phyloP scores from a whole-genome alignment of 2,329 filamentous ascomycete genomes.

The Bipolaris oryzae region DNA sequence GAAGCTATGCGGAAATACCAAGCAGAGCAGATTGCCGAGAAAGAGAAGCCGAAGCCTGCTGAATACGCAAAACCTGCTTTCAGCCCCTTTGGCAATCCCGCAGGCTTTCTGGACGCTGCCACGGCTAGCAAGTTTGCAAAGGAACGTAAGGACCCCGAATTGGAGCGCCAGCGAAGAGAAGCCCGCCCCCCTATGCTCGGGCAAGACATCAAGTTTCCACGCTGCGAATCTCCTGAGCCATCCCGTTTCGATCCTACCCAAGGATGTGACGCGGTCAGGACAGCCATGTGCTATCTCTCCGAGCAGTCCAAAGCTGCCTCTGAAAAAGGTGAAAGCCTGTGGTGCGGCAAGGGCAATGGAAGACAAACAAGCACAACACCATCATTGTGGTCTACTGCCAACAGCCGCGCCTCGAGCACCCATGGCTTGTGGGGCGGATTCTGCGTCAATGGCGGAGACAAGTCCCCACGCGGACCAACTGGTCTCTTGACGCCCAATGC shows the following conservation, averaged over 20 bases:
- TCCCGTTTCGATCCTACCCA: conserved; percentile 84
- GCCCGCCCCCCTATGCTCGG: conserved; percentile 87
- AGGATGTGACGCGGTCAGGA: conserved; percentile 56
- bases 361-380: conserved; percentile 39
- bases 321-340: conserved; percentile 60
- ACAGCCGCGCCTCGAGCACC: conserved; percentile 60
- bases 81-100: conserved; percentile 50
- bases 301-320: conserved; percentile 55
- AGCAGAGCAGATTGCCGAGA: conserved; percentile 59
- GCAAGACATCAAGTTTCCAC: conserved; percentile 77
- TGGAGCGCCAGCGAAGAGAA: conserved; percentile 63
- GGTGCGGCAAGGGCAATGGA: conserved; percentile 57
- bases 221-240: conserved; percentile 80
- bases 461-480: conserved; percentile 51
- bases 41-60: conserved; percentile 29
- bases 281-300: conserved; percentile 58
- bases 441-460: conserved; percentile 56
- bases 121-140: conserved; percentile 34
- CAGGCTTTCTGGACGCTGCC: conserved; percentile 34
- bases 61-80: conserved; percentile 25
- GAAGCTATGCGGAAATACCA: conserved; percentile 81
- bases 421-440: conserved; percentile 78
- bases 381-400: conserved; percentile 44
- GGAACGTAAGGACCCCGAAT: conserved; percentile 48
- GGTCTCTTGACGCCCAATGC: conserved; percentile 58